Conservation (phyloP, 208 protist species). For the Leptomonas seymouri region DNA sequence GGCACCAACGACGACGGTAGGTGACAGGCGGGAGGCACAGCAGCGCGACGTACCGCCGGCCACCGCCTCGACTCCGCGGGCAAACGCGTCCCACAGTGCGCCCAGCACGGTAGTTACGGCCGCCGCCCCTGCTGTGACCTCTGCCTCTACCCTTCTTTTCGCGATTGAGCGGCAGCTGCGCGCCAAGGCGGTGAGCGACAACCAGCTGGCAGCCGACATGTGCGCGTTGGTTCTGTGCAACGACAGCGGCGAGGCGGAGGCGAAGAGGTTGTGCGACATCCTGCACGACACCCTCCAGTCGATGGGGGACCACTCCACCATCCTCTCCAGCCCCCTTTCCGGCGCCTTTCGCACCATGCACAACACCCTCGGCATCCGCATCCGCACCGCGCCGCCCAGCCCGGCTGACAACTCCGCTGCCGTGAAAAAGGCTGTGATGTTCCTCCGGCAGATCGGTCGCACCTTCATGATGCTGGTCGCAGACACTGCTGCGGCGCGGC, state of each 20-base stretch:
- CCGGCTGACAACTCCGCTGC: slow-evolving; percentile 14
- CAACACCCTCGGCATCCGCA: slow-evolving; percentile 51
- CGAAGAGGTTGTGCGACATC: slow-evolving; percentile 38
- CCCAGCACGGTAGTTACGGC: neutral
- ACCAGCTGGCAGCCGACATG: slow-evolving; percentile 49
- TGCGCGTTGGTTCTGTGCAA: slow-evolving; percentile 36
- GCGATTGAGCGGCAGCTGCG: slow-evolving; percentile 29
- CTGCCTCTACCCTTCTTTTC: slow-evolving; percentile 12
- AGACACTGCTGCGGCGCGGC: slow-evolving; percentile 43
- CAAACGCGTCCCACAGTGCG: neutral
- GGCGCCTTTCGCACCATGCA: slow-evolving; percentile 61
- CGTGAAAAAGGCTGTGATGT: slow-evolving; percentile 29
- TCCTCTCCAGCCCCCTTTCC: slow-evolving; percentile 60
- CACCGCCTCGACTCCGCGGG: slow-evolving; percentile 26
- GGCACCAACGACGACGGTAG: neutral
- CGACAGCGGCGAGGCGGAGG: slow-evolving; percentile 45
- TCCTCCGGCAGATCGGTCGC: slow-evolving; percentile 51
- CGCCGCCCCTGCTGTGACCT: neutral
- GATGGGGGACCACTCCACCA: slow-evolving; percentile 46
- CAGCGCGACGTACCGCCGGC: slow-evolving; percentile 5
- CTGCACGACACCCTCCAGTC: slow-evolving; percentile 40
- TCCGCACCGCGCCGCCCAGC: slow-evolving; percentile 16
- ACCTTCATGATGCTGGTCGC: slow-evolving; percentile 63
- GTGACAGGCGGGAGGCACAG: neutral
- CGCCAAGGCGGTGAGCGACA: slow-evolving; percentile 24